Evolutionary conservation across 2,329 filamentous ascomycete species (phyloP), one percentile per base, ranked within the genome.

Genomic region (Ceratocystis ficicola): DNA sequence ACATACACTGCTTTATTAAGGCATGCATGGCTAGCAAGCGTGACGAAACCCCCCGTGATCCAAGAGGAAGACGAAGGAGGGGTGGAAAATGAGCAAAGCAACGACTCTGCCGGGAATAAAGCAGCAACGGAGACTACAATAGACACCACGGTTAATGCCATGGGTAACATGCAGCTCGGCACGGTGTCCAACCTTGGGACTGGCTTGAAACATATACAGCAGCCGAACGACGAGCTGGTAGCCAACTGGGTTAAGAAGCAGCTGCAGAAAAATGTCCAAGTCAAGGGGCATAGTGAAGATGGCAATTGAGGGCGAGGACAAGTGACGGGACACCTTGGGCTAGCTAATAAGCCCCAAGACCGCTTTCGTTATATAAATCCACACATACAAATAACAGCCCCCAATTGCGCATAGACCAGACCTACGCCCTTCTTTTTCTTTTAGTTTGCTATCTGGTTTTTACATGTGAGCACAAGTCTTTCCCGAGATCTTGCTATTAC

Each of bases 1-100:
- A 94, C 89, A 0, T 99, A 99, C 73, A 85, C 87, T 63, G 91
- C 90, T 80, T 83, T 99, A 4, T 81, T 99, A 10, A 85, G 90
- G 71, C 93, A 97, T 73, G 85, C 89, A 32, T 99, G 94, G 94
- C 81, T 99, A 4, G 81, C 85, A 7, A 80, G 84, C 0, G 79
- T 96, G 46, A 83, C 86, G 69, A 88, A 91, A 70, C 89, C 89
- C 1, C 81, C 85, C n/a, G 88, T 85, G 1, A 90, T 91, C 68
- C 76, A 81, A 0, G 86, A 90, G 74, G 86, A 86, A 71, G 83
- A 83, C 17, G 87, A 89, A 72, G 85, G 87, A 50, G 75, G 78
- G 48, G 77, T 75, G 12, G 78, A 77, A 1, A 72, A 59, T 59
- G 55, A 59, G 30, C 25, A n/a, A 36, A 20, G 17, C 17, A 30